Conservation (phyloP, 192 early-diverging fungal species). For the Mortierella alpina region DNA sequence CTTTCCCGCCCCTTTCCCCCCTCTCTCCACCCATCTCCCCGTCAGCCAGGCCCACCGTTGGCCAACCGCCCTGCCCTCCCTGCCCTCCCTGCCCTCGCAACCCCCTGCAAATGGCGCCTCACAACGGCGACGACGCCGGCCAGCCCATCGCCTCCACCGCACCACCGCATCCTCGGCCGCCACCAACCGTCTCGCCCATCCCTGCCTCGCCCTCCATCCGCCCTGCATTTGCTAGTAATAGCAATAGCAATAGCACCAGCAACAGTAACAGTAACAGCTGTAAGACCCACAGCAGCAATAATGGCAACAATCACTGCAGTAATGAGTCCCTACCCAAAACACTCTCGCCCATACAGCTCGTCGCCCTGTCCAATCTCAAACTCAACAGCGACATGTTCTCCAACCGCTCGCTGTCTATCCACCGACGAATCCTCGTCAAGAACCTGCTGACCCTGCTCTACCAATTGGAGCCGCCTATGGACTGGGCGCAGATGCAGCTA, state of each 20-base stretch:
- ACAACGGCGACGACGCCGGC: background rate
- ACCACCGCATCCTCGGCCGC: background rate
- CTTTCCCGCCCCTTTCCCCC: constrained; percentile 2
- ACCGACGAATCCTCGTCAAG: constrained; percentile 48
- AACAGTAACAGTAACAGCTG: constrained; percentile 1
- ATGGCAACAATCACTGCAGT: background rate
- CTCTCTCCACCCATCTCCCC: background rate
- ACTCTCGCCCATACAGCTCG: constrained; percentile 28
- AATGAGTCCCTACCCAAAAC: background rate
- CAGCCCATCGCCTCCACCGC: background rate
- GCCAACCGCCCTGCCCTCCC: background rate
- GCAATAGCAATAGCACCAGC: background rate
- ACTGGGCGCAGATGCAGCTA: constrained; percentile 26
- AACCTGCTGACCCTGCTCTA: constrained; percentile 42
- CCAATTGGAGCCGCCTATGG: constrained; percentile 19
- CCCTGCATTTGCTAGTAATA: background rate
- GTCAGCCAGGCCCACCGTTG: background rate
- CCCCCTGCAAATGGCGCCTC: background rate
- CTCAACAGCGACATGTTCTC: constrained; percentile 45
- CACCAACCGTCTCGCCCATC: background rate
- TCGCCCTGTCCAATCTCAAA: constrained; percentile 33
- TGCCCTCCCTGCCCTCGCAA: constrained; percentile 12
- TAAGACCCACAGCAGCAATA: background rate
- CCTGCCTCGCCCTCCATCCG: background rate
- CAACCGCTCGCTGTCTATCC: constrained; percentile 42